A percentile compares a stretch with the other conserved stretches of the same genome.
phyloP scores from a whole-genome alignment of 2,329 filamentous ascomycete genomes.

The Epichloe amarillans region DNA sequence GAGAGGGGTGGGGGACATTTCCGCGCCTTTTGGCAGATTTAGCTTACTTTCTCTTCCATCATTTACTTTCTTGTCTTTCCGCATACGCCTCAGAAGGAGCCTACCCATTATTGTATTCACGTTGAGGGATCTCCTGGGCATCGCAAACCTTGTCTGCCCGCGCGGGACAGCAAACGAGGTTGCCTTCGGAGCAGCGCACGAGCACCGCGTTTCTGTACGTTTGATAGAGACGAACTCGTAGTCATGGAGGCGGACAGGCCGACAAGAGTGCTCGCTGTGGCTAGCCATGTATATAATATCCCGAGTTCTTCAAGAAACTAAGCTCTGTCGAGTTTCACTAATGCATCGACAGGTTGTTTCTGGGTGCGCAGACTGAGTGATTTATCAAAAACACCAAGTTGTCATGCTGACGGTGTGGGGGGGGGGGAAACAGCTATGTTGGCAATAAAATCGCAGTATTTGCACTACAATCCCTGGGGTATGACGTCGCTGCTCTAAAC shows the following conservation, averaged over 20 bases:
- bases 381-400: not conserved
- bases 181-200: not conserved
- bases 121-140: no score
- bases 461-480: constrained; percentile 84
- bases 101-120: no score
- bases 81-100: no score
- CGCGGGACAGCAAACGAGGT: not conserved
- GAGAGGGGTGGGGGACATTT: no score
- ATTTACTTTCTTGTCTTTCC: no score
- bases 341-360: constrained; percentile 25
- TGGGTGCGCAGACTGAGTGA: constrained; percentile 18
- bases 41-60: no score
- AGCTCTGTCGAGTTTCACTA: no score
- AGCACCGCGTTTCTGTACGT: no score
- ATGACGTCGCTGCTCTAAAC: constrained; percentile 86
- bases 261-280: constrained; percentile 67
- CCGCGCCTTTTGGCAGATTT: not conserved
- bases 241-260: constrained; percentile 25
- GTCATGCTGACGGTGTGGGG: not conserved
- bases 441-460: constrained; percentile 96
- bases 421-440: constrained; percentile 55
- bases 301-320: not conserved
- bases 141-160: no score
- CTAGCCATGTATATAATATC: constrained; percentile 72
- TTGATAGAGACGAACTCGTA: not conserved